phyloP scores from a whole-genome alignment of 2,329 filamentous ascomycete genomes.

The Leptographium galeiforme region DNA sequence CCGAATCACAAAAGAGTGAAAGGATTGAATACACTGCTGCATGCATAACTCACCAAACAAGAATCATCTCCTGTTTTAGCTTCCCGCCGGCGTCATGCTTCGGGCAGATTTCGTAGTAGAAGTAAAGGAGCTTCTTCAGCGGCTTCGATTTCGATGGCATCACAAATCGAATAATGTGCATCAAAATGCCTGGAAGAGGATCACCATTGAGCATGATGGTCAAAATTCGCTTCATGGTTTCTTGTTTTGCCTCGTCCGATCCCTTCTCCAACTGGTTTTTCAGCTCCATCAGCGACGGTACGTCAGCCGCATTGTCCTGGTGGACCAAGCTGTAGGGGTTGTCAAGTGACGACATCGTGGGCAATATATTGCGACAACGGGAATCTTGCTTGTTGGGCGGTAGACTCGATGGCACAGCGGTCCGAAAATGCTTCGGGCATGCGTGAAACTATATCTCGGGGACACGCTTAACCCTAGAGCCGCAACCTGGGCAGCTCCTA shows the following conservation, averaged over 20 bases:
- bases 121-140: slow-evolving; percentile 95
- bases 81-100: slow-evolving; percentile 88
- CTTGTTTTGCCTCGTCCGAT: slow-evolving; percentile 81
- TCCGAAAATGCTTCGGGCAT: background rate
- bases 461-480: slow-evolving; percentile 1
- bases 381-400: background rate
- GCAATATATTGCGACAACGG: background rate
- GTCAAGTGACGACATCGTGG: slow-evolving; percentile 83
- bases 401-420: background rate
- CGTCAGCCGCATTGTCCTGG: slow-evolving; percentile 90
- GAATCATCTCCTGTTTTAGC: slow-evolving; percentile 98
- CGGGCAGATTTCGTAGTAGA: slow-evolving; percentile 98
- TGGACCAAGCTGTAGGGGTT: slow-evolving; percentile 94
- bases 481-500: slow-evolving; percentile 1
- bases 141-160: slow-evolving; percentile 97
- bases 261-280: slow-evolving; percentile 90
- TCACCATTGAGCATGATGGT: slow-evolving; percentile 98
- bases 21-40: background rate
- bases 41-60: slow-evolving; percentile 63
- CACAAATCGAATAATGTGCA: slow-evolving; percentile 99
- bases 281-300: slow-evolving; percentile 80
- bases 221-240: slow-evolving; percentile 92
- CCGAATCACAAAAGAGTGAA: background rate
- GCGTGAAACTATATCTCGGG: background rate
- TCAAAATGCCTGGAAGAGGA: slow-evolving; percentile 84